Evolutionary conservation across 148 eudicot species (phyloP).

Genomic region (Spergularia marina): DNA sequence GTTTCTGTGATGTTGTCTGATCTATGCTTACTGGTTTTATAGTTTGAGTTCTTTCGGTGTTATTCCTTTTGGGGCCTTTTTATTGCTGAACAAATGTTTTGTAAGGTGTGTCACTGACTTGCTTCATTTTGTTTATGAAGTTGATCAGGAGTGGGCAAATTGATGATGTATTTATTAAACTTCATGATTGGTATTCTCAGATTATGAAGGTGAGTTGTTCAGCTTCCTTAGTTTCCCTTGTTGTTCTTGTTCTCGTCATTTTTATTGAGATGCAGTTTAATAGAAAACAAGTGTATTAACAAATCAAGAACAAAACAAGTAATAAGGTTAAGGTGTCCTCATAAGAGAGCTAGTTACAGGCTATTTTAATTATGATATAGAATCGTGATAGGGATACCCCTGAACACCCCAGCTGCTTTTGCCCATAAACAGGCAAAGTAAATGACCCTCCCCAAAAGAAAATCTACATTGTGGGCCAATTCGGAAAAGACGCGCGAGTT

Average conservation of each 20-base stretch:
- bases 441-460: too few species aligned
- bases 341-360: too few species aligned
- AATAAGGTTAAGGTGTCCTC: too few species aligned
- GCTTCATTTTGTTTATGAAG: slow-evolving; percentile 34
- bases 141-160: slow-evolving; percentile 60
- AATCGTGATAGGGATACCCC: too few species aligned
- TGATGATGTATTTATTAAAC: slow-evolving; percentile 53
- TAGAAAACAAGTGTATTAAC: too few species aligned
- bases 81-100: background rate
- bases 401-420: too few species aligned
- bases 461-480: too few species aligned
- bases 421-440: too few species aligned
- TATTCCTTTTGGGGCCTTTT: background rate
- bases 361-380: too few species aligned
- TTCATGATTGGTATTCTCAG: slow-evolving; percentile 59
- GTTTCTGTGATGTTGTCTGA: background rate
- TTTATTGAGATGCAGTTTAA: too few species aligned
- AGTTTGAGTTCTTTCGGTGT: background rate
- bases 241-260: background rate
- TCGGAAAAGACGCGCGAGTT: too few species aligned
- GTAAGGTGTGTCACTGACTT: slow-evolving; percentile 18
- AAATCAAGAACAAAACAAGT: too few species aligned
- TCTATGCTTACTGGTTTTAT: background rate
- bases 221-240: background rate
- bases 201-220: slow-evolving; percentile 50